Evolutionary conservation across 75 land plant genomes (phyloP).

Genomic region (Picea glauca): DNA sequence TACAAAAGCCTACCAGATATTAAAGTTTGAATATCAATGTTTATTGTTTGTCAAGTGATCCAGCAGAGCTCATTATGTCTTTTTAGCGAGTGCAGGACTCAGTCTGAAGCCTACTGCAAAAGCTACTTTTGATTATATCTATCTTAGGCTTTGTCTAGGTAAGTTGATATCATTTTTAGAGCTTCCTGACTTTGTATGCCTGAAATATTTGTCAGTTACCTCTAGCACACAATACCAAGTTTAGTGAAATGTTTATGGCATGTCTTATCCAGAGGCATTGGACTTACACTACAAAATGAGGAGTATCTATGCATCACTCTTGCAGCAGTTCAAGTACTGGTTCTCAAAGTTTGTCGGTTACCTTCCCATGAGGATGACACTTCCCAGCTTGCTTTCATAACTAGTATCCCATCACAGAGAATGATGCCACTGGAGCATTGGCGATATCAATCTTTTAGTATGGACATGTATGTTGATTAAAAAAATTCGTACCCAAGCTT

Average conservation of each 20-base stretch:
- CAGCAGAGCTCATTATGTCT: not conserved
- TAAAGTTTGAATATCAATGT: not conserved
- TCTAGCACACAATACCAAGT: not conserved
- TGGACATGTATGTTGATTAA: too few relatives aligned
- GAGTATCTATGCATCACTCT: not conserved
- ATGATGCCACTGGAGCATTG: too few relatives aligned
- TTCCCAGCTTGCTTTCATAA: too few relatives aligned
- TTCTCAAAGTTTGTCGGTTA: not conserved
- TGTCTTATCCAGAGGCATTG: conserved; percentile 4
- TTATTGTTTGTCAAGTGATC: not conserved
- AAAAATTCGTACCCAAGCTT: too few relatives aligned
- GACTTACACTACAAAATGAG: conserved; percentile 1
- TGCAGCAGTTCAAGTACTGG: conserved; percentile 10
- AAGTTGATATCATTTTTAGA: not conserved
- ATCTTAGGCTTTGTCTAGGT: conserved; percentile 13
- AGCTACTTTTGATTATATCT: not conserved
- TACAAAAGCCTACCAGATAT: not conserved
- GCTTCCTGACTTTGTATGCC: not conserved
- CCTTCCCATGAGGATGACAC: too few relatives aligned
- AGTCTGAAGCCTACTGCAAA: not conserved
- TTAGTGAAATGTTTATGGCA: not conserved
- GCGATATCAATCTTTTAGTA: too few relatives aligned
- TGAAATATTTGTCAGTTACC: not conserved
- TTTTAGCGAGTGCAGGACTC: not conserved
- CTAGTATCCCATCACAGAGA: too few relatives aligned